A percentile compares a stretch with the other conserved stretches of the same genome.
These are phyloP conservation scores for Phaeodactylum tricornutum DNA, from an alignment of 108 stramenopile species.

Conservation along the genomic window DNA sequence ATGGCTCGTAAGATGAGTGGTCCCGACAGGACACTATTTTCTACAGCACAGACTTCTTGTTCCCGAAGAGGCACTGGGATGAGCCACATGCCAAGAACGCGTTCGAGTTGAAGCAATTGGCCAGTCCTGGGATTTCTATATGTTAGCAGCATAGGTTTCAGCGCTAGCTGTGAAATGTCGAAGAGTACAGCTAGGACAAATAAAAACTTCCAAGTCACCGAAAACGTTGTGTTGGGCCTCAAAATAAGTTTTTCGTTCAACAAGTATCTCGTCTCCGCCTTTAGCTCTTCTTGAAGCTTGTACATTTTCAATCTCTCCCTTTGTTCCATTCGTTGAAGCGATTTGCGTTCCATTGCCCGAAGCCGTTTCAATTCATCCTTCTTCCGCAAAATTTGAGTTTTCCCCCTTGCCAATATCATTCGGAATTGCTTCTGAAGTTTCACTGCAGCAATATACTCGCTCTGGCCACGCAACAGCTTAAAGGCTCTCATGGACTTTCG, in stretches of 20 bases:
- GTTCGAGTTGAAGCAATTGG: too few relatives aligned
- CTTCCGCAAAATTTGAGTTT: conserved; percentile 9
- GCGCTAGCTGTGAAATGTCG: conserved; percentile 37
- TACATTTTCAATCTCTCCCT: conserved; percentile 31
- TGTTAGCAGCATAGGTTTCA: conserved; percentile 21
- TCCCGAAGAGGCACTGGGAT: neutral
- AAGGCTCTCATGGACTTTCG: conserved; percentile 19
- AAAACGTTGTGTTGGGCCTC: conserved; percentile 64
- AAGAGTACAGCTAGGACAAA: conserved; percentile 40
- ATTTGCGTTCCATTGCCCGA: conserved; percentile 3
- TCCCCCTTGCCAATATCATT: neutral
- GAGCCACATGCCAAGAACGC: too few relatives aligned
- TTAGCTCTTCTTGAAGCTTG: conserved; percentile 36
- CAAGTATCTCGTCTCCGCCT: conserved; percentile 16
- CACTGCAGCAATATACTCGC: conserved; percentile 13
- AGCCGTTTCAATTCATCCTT: conserved; percentile 16
- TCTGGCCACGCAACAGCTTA: conserved; percentile 13
- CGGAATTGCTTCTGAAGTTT: conserved; percentile 22
- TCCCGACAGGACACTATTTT: neutral
- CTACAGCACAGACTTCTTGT: neutral
- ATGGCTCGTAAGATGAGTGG: neutral
- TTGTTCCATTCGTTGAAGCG: conserved; percentile 11
- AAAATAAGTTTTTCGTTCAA: conserved; percentile 30
- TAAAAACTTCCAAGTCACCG: conserved; percentile 52
- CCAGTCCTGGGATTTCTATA: neutral